phyloP scores from a whole-genome alignment of 2,329 filamentous ascomycete species.

The Colletotrichum trifolii region DNA sequence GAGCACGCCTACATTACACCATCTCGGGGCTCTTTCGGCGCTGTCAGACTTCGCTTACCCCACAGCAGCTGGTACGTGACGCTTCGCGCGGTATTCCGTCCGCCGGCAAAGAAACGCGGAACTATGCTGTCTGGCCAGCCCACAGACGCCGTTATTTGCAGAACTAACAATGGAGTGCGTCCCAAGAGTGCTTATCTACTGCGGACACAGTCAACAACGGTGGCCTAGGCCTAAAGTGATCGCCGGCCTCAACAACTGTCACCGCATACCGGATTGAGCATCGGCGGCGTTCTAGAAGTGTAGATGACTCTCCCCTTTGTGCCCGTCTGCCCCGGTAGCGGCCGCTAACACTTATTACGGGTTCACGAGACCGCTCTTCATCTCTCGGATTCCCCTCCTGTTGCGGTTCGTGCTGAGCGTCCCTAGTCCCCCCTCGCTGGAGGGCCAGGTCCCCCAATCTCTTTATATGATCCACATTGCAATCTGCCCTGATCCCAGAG shows the following conservation, averaged over 20 bases:
- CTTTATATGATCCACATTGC: constrained; percentile 18
- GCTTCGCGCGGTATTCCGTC: constrained; percentile 7
- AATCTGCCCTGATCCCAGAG: constrained; percentile 28
- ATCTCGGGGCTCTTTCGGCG: constrained; percentile 12
- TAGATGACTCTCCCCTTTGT: not conserved
- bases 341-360: constrained; percentile 11
- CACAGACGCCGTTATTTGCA: not conserved
- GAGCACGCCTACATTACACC: not conserved
- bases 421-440: constrained; percentile 1
- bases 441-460: constrained; percentile 25
- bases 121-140: not conserved
- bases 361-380: not conserved
- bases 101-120: constrained; percentile 23
- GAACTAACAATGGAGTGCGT: not conserved
- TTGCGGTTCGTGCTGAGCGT: constrained; percentile 22
- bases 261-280: constrained; percentile 16
- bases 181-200: constrained; percentile 4
- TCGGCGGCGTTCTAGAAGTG: constrained; percentile 30
- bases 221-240: not conserved
- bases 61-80: constrained; percentile 13
- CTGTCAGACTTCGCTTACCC: constrained; percentile 15
- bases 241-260: constrained; percentile 3
- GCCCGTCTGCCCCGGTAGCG: constrained; percentile 19
- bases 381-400: constrained; percentile 11
- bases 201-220: constrained; percentile 5